phyloP scores from a whole-genome alignment of 2,329 filamentous ascomycete genomes.

The Botrytis elliptica region DNA sequence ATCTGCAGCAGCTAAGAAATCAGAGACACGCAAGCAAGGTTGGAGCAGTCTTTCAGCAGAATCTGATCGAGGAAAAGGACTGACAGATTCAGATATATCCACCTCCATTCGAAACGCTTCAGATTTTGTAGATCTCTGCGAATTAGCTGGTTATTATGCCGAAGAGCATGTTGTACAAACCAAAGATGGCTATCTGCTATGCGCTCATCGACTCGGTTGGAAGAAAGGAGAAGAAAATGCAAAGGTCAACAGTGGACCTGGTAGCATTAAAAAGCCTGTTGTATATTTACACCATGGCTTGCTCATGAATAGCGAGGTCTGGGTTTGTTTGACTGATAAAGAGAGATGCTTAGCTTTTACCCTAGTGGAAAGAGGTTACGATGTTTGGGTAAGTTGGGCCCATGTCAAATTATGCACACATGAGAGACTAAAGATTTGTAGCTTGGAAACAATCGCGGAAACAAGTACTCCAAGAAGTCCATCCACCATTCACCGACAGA shows the following conservation, averaged over 20 bases:
- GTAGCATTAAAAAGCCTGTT: slow-evolving; percentile 74
- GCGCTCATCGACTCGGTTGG: slow-evolving; percentile 83
- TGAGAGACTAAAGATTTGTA: slow-evolving; percentile 40
- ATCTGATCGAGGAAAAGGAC: slow-evolving; percentile 46
- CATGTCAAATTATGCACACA: background rate
- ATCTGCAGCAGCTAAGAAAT: slow-evolving; percentile 65
- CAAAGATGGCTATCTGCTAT: slow-evolving; percentile 87
- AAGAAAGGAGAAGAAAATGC: slow-evolving; percentile 76
- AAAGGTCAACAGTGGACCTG: slow-evolving; percentile 70
- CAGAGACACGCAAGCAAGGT: slow-evolving; percentile 66
- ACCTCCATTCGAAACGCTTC: slow-evolving; percentile 79
- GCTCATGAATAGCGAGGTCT: slow-evolving; percentile 98
- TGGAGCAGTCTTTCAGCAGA: slow-evolving; percentile 57
- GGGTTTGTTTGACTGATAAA: slow-evolving; percentile 88
- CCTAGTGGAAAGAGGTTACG: slow-evolving; percentile 85
- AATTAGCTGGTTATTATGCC: slow-evolving; percentile 84
- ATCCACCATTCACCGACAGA: slow-evolving; percentile 72
- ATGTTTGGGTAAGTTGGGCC: slow-evolving; percentile 75
- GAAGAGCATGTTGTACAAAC: slow-evolving; percentile 97
- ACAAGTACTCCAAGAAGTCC: slow-evolving; percentile 98
- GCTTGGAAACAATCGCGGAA: slow-evolving; percentile 96
- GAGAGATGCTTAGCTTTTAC: slow-evolving; percentile 85
- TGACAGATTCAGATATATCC: slow-evolving; percentile 55
- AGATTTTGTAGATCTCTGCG: slow-evolving; percentile 94
- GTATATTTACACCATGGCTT: slow-evolving; percentile 94